Evolutionary conservation across 129 eudicot genomes (phyloP).

Genomic region (Helianthus tuberosus): DNA sequence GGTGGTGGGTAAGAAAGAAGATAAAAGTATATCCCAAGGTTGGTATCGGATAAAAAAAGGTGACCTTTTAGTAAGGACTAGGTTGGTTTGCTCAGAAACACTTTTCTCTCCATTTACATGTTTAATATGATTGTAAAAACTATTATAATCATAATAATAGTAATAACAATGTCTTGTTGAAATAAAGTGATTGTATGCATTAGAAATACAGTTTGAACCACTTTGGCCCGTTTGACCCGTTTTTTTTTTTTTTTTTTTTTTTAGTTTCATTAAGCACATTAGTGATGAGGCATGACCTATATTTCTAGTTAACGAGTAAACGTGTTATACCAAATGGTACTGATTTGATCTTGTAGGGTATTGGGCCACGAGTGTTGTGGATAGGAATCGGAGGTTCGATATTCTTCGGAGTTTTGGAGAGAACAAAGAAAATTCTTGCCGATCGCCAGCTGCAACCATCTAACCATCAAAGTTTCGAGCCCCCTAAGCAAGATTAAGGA

Average conservation of each 20-base stretch:
- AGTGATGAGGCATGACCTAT: background rate
- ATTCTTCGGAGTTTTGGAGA: constrained; percentile 93
- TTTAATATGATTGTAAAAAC: background rate
- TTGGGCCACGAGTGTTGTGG: constrained; percentile 98
- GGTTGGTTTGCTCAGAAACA: background rate
- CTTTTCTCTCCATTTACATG: background rate
- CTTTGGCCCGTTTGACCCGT: background rate
- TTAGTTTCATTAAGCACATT: background rate
- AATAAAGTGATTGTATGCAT: background rate
- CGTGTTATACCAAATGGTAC: background rate
- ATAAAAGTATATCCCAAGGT: background rate
- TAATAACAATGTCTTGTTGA: background rate
- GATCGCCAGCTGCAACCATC: constrained; percentile 47
- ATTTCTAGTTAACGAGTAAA: background rate
- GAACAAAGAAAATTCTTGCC: constrained; percentile 72
- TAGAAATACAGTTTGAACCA: background rate
- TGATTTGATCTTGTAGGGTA: constrained; percentile 54
- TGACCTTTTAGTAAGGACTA: background rate
- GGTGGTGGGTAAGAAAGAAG: background rate
- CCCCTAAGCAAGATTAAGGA: constrained; percentile 45
- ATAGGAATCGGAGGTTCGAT: constrained; percentile 98
- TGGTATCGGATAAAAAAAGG: background rate
- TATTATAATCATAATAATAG: background rate
- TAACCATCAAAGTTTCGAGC: constrained; percentile 15
- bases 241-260: background rate